These are phyloP conservation scores for Wickerhamiella australiensis DNA, from an alignment of 805 yeast species.

Conservation along the genomic window DNA sequence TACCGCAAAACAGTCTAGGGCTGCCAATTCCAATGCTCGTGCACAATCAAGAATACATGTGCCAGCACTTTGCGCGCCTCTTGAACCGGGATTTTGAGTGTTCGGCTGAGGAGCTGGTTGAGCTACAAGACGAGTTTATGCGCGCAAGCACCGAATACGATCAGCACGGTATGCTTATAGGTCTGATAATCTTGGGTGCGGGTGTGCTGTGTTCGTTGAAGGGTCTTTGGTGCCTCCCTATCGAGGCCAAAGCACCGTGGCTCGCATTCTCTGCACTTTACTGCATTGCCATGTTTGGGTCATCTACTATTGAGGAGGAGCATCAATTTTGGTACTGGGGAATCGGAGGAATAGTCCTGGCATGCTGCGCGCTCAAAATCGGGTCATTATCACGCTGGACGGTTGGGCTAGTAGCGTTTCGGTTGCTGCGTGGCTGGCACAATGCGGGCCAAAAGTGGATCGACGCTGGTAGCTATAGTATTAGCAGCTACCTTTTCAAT, in stretches of 20 bases:
- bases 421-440: slow-evolving; percentile 72
- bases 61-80: slow-evolving; percentile 11
- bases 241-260: neutral
- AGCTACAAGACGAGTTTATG: slow-evolving; percentile 29
- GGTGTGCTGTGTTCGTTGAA: slow-evolving; percentile 22
- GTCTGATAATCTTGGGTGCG: slow-evolving; percentile 29
- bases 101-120: slow-evolving; percentile 26
- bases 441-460: slow-evolving; percentile 77
- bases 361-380: neutral
- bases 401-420: slow-evolving; percentile 23
- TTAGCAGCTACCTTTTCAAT: slow-evolving; percentile 35
- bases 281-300: slow-evolving; percentile 58
- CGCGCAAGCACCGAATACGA: slow-evolving; percentile 57
- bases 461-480: slow-evolving; percentile 33
- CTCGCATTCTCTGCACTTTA: slow-evolving; percentile 26
- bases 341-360: slow-evolving; percentile 29
- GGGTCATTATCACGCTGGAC: slow-evolving; percentile 16
- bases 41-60: slow-evolving; percentile 23
- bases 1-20: slow-evolving; percentile 68
- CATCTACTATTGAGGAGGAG: slow-evolving; percentile 89
- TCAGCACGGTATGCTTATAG: slow-evolving; percentile 37
- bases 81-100: slow-evolving; percentile 11
- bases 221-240: slow-evolving; percentile 13
- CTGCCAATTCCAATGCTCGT: slow-evolving; percentile 49
- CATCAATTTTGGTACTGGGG: slow-evolving; percentile 94